Conservation (phyloP, 805 yeast genomes). For the Saccharomyces jurei region DNA sequence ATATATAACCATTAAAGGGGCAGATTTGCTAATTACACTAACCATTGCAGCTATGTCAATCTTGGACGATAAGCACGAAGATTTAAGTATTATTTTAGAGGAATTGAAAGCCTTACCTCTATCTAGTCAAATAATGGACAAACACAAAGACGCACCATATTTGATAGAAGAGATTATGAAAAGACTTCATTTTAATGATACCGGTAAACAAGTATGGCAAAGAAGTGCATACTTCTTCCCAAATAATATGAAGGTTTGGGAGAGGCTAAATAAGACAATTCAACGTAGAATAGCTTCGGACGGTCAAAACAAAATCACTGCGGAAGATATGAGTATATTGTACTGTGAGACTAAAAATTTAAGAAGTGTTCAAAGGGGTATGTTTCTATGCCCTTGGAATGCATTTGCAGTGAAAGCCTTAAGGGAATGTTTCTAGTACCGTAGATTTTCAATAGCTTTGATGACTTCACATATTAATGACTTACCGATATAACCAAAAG, state of each 20-base stretch:
- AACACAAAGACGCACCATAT: slow-evolving; percentile 47
- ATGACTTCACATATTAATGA: neutral
- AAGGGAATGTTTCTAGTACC: slow-evolving; percentile 23
- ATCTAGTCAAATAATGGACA: slow-evolving; percentile 42
- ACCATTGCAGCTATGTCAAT: slow-evolving; percentile 76
- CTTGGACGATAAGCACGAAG: slow-evolving; percentile 49
- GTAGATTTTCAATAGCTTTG: neutral
- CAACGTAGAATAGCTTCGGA: slow-evolving; percentile 52
- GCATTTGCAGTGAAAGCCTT: slow-evolving; percentile 25
- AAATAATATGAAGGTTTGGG: slow-evolving; percentile 61
- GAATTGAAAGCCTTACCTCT: slow-evolving; percentile 52
- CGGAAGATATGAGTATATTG: slow-evolving; percentile 42
- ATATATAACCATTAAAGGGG: slow-evolving; percentile 54
- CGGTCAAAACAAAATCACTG: slow-evolving; percentile 42
- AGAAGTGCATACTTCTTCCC: slow-evolving; percentile 72
- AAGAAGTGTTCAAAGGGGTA: slow-evolving; percentile 57
- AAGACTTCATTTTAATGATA: slow-evolving; percentile 28
- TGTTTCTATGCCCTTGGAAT: slow-evolving; percentile 54
- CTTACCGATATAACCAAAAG: neutral
- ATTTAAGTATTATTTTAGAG: slow-evolving; percentile 50
- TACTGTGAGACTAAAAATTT: slow-evolving; percentile 41
- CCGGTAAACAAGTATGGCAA: slow-evolving; percentile 42
- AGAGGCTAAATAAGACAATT: slow-evolving; percentile 44
- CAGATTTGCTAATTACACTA: slow-evolving; percentile 58
- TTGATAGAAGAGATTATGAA: slow-evolving; percentile 45